phyloP scores from a whole-genome alignment of 2,329 filamentous ascomycete genomes.

The Beauveria varroae region DNA sequence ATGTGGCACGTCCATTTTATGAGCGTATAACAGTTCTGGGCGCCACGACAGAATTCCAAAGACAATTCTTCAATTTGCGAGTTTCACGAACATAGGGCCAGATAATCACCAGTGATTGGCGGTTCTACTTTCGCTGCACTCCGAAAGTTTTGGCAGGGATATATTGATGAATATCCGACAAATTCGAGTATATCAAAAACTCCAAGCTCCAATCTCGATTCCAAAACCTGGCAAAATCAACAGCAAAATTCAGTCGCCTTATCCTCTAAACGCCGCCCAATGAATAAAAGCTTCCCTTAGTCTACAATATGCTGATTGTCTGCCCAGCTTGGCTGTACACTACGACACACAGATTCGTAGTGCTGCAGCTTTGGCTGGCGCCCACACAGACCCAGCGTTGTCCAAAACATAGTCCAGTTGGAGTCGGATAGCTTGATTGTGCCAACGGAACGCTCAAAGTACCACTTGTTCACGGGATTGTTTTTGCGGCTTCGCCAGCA shows the following conservation, averaged over 20 bases:
- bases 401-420: conserved; percentile 99
- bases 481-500: conserved; percentile 86
- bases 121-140: no score
- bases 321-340: conserved; percentile 56
- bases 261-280: conserved; percentile 5
- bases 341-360: conserved; percentile 68
- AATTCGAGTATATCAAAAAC: neutral
- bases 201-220: neutral
- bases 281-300: conserved; percentile 23
- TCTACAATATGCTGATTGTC: conserved; percentile 51
- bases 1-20: no score
- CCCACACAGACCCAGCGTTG: conserved; percentile 58
- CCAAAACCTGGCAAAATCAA: neutral
- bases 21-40: neutral
- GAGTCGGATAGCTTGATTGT: conserved; percentile 74
- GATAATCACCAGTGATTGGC: no score
- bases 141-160: neutral
- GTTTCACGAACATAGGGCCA: no score
- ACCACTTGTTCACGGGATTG: conserved; percentile 99
- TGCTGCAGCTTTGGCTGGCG: conserved; percentile 51
- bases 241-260: neutral
- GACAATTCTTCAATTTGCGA: neutral
- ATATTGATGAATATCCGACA: neutral
- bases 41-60: neutral
- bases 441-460: conserved; percentile 83